phyloP scores from a whole-genome alignment of 1,284 basidiomycete genomes.

The Cutaneotrichosporon curvatum region DNA sequence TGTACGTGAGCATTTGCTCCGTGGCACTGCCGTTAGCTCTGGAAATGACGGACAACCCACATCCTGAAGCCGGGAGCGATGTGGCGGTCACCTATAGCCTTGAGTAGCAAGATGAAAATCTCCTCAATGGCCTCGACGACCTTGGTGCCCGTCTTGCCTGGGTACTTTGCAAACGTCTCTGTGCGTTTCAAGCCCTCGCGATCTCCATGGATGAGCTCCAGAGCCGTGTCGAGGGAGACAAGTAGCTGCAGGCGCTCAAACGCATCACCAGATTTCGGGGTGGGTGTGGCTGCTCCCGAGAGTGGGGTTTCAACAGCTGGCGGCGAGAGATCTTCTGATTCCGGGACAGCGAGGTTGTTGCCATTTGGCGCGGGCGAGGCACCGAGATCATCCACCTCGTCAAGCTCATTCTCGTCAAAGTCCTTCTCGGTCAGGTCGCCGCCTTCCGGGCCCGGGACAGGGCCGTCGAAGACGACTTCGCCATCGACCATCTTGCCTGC shows the following conservation, averaged over 20 bases:
- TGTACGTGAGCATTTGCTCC: constrained; percentile 76
- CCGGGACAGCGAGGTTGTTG: constrained; percentile 2
- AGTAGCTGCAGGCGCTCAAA: constrained; percentile 72
- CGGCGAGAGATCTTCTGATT: neutral
- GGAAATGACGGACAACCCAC: constrained; percentile 51
- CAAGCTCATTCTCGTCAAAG: too few relatives aligned
- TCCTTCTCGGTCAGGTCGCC: constrained; percentile 6
- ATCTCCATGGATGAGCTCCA: constrained; percentile 86
- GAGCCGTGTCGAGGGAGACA: constrained; percentile 80
- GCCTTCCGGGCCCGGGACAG: constrained; percentile 48
- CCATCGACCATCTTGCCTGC: constrained; percentile 23
- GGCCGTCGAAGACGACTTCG: constrained; percentile 56
- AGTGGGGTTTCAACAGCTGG: constrained; percentile 4
- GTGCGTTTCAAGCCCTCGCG: constrained; percentile 85
- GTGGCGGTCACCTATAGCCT: constrained; percentile 70
- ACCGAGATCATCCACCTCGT: constrained; percentile 6
- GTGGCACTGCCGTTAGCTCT: constrained; percentile 56
- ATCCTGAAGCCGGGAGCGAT: constrained; percentile 73
- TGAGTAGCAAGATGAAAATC: constrained; percentile 75
- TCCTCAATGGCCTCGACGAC: constrained; percentile 88
- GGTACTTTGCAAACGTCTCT: constrained; percentile 81
- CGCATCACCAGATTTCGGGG: constrained; percentile 5
- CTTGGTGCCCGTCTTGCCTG: constrained; percentile 69
- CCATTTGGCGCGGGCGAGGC: neutral
- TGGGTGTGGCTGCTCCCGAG: constrained; percentile 1